Evolutionary conservation across 192 early-diverging fungal genomes (phyloP).

Genomic region (Coemansia sp.): DNA sequence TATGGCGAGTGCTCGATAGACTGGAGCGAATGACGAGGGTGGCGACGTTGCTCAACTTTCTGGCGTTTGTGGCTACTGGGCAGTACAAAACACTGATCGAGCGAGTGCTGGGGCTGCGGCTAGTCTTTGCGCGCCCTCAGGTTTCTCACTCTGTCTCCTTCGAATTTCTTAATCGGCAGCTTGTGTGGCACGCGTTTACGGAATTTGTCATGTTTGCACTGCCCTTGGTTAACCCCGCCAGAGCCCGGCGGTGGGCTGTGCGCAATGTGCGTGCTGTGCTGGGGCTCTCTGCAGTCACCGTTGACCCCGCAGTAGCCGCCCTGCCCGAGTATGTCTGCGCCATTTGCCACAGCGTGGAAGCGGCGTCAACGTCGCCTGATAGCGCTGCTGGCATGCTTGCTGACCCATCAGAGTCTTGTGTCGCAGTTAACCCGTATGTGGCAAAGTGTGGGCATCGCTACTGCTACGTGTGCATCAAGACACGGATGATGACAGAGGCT

Average conservation of each 20-base stretch:
- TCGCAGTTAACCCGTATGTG: slow-evolving; percentile 68
- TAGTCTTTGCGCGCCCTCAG: slow-evolving; percentile 80
- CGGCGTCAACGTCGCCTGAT: slow-evolving; percentile 1
- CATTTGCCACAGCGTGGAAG: slow-evolving; percentile 61
- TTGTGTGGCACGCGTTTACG: slow-evolving; percentile 93
- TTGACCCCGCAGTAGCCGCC: slow-evolving; percentile 38
- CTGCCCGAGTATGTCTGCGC: slow-evolving; percentile 75
- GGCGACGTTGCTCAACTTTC: slow-evolving; percentile 77
- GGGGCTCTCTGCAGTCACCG: slow-evolving; percentile 57
- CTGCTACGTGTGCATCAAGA: slow-evolving; percentile 92
- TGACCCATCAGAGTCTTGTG: slow-evolving; percentile 27
- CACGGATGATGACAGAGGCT: slow-evolving; percentile 71
- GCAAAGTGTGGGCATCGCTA: slow-evolving; percentile 85
- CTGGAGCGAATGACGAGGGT: slow-evolving; percentile 65
- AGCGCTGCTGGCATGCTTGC: not conserved
- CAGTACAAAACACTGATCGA: slow-evolving; percentile 82
- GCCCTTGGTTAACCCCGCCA: slow-evolving; percentile 71
- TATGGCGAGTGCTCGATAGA: slow-evolving; percentile 62
- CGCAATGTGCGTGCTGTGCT: slow-evolving; percentile 31
- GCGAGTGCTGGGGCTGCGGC: slow-evolving; percentile 77
- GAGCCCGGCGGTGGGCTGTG: slow-evolving; percentile 39
- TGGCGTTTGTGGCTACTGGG: slow-evolving; percentile 82
- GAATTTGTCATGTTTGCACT: slow-evolving; percentile 89
- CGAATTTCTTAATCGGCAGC: slow-evolving; percentile 92
- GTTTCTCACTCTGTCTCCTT: slow-evolving; percentile 80